Evolutionary conservation across 441 rosid genomes (phyloP).

Genomic region (Iberis amara): DNA sequence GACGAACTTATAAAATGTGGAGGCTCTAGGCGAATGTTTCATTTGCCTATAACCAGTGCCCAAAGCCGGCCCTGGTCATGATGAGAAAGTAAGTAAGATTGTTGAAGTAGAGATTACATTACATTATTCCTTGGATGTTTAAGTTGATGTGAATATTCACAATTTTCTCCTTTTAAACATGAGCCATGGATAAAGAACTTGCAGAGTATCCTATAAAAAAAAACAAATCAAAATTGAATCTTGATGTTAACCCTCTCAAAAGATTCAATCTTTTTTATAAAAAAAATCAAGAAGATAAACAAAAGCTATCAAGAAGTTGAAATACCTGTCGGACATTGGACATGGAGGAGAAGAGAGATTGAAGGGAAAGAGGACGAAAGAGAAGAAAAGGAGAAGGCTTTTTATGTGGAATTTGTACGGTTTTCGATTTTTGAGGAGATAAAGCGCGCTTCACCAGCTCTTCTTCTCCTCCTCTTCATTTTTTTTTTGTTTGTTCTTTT

Average conservation of each 20-base stretch:
- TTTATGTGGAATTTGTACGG: constrained; percentile 12
- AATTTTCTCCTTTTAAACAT: constrained; percentile 87
- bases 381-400: constrained; percentile 14
- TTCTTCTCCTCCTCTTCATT: background rate
- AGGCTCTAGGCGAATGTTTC: too few species aligned
- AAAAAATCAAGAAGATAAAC: too few species aligned
- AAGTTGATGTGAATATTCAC: constrained; percentile 88
- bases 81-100: background rate
- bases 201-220: constrained; percentile 57
- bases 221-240: background rate
- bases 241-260: background rate
- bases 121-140: constrained; percentile 67
- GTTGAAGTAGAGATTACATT: constrained; percentile 39
- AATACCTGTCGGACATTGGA: constrained; percentile 32
- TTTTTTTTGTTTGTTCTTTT: too few species aligned
- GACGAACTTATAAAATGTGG: background rate
- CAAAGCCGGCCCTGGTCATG: too few species aligned
- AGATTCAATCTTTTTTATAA: background rate
- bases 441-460: background rate
- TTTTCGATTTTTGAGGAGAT: too few species aligned
- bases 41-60: too few species aligned
- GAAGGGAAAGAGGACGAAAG: constrained; percentile 1
- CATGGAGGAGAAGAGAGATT: constrained; percentile 6
- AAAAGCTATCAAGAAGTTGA: background rate
- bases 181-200: constrained; percentile 94